phyloP scores from a whole-genome alignment of 164 flowering plant genomes.

The Warburgia ugandensis region DNA sequence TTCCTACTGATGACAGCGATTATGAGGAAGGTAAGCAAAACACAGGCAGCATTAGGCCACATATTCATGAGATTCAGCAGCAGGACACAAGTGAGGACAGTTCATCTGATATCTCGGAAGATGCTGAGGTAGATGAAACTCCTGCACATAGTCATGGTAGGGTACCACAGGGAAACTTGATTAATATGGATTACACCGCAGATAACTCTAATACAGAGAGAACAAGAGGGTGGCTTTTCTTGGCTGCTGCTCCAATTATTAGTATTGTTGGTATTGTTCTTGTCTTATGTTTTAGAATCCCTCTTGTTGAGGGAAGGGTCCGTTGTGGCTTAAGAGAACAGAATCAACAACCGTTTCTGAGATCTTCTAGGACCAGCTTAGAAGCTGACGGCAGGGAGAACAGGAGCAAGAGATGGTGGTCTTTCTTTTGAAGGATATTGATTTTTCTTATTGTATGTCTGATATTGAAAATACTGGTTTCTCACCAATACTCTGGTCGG shows the following conservation, averaged over 20 bases:
- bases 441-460: too few species aligned
- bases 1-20: constrained; percentile 81
- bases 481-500: too few species aligned
- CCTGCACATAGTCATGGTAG: constrained; percentile 9
- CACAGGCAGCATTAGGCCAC: constrained; percentile 4
- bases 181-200: constrained; percentile 6
- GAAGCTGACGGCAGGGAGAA: constrained; percentile 28
- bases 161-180: constrained; percentile 7
- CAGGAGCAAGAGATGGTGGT: constrained; percentile 76
- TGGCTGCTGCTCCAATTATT: constrained; percentile 81
- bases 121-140: constrained; percentile 24
- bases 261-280: constrained; percentile 68
- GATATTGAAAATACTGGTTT: too few species aligned
- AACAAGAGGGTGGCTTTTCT: constrained; percentile 56
- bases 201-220: constrained; percentile 15
- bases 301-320: constrained; percentile 25
- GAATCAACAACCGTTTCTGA: constrained; percentile 17
- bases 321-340: constrained; percentile 12
- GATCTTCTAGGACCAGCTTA: constrained; percentile 13
- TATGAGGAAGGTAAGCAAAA: constrained; percentile 51
- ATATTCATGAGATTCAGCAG: constrained; percentile 21
- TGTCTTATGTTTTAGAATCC: constrained; percentile 60
- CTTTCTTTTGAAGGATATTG: constrained; percentile 34
- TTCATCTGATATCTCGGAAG: constrained; percentile 26
- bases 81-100: constrained; percentile 31